Evolutionary conservation across 2,329 filamentous ascomycete genomes (phyloP), one percentile per base, ranked within the genome.

Genomic region (Emydomyces testavorans): DNA sequence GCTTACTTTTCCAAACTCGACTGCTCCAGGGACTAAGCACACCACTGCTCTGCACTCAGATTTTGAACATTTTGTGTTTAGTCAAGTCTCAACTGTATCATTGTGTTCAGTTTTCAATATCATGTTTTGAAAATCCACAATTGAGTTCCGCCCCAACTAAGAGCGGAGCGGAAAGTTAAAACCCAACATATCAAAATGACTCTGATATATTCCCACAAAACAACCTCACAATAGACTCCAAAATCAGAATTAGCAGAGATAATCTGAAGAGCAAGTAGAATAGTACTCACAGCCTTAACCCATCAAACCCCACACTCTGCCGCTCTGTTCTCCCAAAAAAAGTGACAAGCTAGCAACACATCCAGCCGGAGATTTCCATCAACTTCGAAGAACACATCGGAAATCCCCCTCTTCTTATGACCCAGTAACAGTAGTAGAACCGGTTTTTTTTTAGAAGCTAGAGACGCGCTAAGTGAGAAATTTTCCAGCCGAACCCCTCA

Each of bases 121-220:
- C n/a, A n/a, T n/a, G n/a, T n/a, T n/a, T n/a, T n/a, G n/a, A n/a
- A n/a, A n/a, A n/a, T n/a, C n/a, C n/a, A n/a, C n/a, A n/a, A n/a
- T n/a, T n/a, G n/a, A 21, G 32, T 38, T 46, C 43, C 43, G 43
- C 43, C 35, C n/a, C n/a, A n/a, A 43, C 23, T 21, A 38, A 31
- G 34, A 23, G 43, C 34, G 43, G 43, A 46, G 43, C 43, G 43
- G 43, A 46, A 46, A 31, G 42, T 21, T 37, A 21, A 46, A 29
- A 44, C 11, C 20, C 18, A 28, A 5, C 40, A 10, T 16, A 28
- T 20, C 15, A 34, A 34, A 37, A 38, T 18, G 13, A 38, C 4
- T 18, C 15, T 38, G 15, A 18, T n/a, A 31, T 10, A 31, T n/a
- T 11, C 7, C 40, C 28, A 31, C 16, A 43, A 43, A 43, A 21